Evolutionary conservation across 139 green algal genomes (phyloP).

Genomic region (Chlorella sp.): DNA sequence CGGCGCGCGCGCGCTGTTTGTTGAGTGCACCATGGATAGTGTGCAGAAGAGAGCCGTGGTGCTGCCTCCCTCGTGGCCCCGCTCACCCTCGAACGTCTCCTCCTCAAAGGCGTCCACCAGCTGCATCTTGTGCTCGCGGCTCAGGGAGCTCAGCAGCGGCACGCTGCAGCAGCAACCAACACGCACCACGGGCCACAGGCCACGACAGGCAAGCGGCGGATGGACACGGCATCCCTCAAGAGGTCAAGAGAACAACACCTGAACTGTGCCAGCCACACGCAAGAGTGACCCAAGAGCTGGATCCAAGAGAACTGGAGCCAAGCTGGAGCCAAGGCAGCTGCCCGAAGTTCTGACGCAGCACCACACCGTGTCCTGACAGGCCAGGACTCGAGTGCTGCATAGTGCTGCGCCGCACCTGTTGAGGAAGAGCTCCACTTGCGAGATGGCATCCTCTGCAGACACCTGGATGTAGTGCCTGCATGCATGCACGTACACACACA

Average conservation of each 20-base stretch:
- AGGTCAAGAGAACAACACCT: too few species aligned
- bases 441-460: slow-evolving; percentile 45
- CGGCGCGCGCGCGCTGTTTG: background rate
- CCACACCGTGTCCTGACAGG: too few species aligned
- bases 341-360: too few species aligned
- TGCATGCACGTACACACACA: background rate
- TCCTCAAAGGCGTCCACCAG: slow-evolving; percentile 72
- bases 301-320: too few species aligned
- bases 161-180: slow-evolving; percentile 56
- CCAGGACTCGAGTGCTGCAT: too few species aligned
- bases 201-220: too few species aligned
- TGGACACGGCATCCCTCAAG: too few species aligned
- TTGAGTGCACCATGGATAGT: background rate
- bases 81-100: slow-evolving; percentile 36
- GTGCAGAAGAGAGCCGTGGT: background rate
- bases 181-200: too few species aligned
- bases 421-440: slow-evolving; percentile 82
- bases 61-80: background rate
- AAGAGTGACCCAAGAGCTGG: too few species aligned
- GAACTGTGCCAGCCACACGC: too few species aligned
- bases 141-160: slow-evolving; percentile 62
- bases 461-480: slow-evolving; percentile 66
- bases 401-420: too few species aligned
- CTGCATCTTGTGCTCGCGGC: slow-evolving; percentile 56
- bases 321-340: too few species aligned